phyloP scores from a whole-genome alignment of 495 filamentous ascomycete species.

The Podospora anserina region DNA sequence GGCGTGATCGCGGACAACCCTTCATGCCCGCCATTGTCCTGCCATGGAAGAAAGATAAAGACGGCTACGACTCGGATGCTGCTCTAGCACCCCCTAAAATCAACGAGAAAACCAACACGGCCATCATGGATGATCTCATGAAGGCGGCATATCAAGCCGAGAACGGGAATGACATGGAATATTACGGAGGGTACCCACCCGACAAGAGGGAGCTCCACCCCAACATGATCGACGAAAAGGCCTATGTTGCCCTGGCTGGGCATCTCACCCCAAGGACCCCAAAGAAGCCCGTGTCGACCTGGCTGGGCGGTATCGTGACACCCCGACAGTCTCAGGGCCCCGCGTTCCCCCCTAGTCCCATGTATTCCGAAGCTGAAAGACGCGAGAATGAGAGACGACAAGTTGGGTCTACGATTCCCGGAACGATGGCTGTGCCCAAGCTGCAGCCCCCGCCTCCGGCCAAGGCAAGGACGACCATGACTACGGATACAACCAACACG shows the following conservation, averaged over 20 bases:
- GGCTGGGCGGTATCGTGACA: slow-evolving; percentile 23
- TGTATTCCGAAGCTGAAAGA: not conserved
- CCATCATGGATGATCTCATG: slow-evolving; percentile 32
- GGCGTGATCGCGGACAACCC: slow-evolving; percentile 16
- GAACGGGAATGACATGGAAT: slow-evolving; percentile 20
- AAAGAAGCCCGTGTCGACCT: slow-evolving; percentile 20
- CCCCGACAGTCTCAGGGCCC: slow-evolving; percentile 21
- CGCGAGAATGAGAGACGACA: too few relatives aligned
- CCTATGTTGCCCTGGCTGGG: slow-evolving; percentile 22
- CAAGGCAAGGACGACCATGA: slow-evolving; percentile 20
- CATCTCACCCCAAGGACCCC: slow-evolving; percentile 14
- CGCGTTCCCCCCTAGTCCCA: slow-evolving; percentile 14
- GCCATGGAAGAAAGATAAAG: not conserved
- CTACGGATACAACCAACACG: slow-evolving; percentile 22
- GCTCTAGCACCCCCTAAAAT: slow-evolving; percentile 3
- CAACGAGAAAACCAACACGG: slow-evolving; percentile 25
- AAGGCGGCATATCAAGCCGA: slow-evolving; percentile 27
- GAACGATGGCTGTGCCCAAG: slow-evolving; percentile 4
- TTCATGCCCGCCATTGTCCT: slow-evolving; percentile 15
- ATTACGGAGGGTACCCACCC: slow-evolving; percentile 1
- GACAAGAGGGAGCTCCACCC: not conserved
- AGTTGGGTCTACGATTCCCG: slow-evolving; percentile 7
- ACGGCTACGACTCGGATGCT: slow-evolving; percentile 2
- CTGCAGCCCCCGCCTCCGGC: slow-evolving; percentile 18
- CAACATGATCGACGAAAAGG: slow-evolving; percentile 23